phyloP scores from a whole-genome alignment of 2,329 filamentous ascomycete species.

The Apiospora saccharicola region DNA sequence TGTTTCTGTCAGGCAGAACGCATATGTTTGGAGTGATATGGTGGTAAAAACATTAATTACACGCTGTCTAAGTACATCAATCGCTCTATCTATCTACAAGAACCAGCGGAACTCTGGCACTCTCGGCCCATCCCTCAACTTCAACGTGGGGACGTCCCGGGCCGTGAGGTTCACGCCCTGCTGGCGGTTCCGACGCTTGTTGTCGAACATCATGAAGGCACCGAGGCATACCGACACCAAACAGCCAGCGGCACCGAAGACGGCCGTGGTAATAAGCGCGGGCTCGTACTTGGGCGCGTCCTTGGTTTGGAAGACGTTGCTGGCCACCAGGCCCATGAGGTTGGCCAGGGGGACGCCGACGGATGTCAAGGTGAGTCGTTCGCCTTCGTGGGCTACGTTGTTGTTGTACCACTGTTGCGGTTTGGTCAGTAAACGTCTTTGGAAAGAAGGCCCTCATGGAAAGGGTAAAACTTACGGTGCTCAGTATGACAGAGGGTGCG shows the following conservation, averaged over 20 bases:
- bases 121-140: constrained; percentile 61
- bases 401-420: constrained; percentile 73
- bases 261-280: constrained; percentile 69
- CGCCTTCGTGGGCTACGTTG: constrained; percentile 80
- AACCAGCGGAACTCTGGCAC: constrained; percentile 67
- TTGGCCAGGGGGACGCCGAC: constrained; percentile 79
- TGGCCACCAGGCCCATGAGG: constrained; percentile 75
- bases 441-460: not conserved
- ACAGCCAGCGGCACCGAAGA: constrained; percentile 67
- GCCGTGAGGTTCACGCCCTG: constrained; percentile 64
- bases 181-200: constrained; percentile 63
- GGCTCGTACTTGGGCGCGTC: constrained; percentile 73
- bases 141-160: constrained; percentile 62
- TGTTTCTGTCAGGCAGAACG: no score
- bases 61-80: not conserved
- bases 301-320: constrained; percentile 71
- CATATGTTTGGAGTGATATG: no score
- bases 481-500: constrained; percentile 73
- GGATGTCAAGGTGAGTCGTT: constrained; percentile 73
- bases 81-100: constrained; percentile 40
- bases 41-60: no score
- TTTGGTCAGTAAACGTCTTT: constrained; percentile 8
- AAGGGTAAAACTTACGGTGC: constrained; percentile 38
- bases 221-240: constrained; percentile 64
- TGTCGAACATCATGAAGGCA: constrained; percentile 70